These are phyloP conservation scores for Phytophthora nicotianae DNA, from an alignment of 352 stramenopile genomes.

Conservation along the genomic window DNA sequence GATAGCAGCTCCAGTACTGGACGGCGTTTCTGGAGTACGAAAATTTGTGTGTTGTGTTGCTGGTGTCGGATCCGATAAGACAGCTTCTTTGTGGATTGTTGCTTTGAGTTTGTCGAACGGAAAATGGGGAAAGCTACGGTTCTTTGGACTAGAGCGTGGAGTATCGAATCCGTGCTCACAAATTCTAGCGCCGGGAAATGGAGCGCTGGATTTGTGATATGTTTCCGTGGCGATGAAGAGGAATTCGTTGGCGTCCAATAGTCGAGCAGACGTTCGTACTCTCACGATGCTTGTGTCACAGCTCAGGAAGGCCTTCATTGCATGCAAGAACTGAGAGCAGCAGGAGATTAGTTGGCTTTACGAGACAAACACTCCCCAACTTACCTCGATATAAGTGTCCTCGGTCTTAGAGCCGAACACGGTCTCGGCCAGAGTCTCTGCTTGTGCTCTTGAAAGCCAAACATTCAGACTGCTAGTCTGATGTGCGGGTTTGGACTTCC, in stretches of 20 bases:
- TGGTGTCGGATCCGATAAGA: constrained; percentile 10
- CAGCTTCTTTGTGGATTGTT: background rate
- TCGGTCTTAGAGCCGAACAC: constrained; percentile 59
- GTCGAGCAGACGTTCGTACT: constrained; percentile 16
- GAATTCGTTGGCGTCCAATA: constrained; percentile 54
- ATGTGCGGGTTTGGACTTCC: constrained; percentile 28
- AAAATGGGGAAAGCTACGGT: background rate
- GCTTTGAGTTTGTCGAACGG: constrained; percentile 3
- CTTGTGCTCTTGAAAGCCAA: constrained; percentile 61
- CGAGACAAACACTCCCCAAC: background rate
- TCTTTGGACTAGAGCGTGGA: constrained; percentile 5
- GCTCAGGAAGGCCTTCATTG: constrained; percentile 47
- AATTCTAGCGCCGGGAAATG: constrained; percentile 10
- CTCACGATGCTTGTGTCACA: constrained; percentile 28
- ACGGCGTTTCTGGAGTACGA: constrained; percentile 9
- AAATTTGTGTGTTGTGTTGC: constrained; percentile 1
- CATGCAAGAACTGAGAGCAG: constrained; percentile 46
- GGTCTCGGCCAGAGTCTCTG: constrained; percentile 44
- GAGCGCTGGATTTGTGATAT: constrained; percentile 36
- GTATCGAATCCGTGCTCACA: constrained; percentile 10
- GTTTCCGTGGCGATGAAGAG: constrained; percentile 56
- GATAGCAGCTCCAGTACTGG: constrained; percentile 24
- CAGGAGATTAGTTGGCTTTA: constrained; percentile 4
- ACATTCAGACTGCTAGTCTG: constrained; percentile 26
- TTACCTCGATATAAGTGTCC: constrained; percentile 55